A percentile compares a stretch with the other conserved stretches of the same genome.
These are phyloP conservation scores for Phylloboletellus chloephorus DNA, from an alignment of 1,284 basidiomycete genomes.

Conservation along the genomic window DNA sequence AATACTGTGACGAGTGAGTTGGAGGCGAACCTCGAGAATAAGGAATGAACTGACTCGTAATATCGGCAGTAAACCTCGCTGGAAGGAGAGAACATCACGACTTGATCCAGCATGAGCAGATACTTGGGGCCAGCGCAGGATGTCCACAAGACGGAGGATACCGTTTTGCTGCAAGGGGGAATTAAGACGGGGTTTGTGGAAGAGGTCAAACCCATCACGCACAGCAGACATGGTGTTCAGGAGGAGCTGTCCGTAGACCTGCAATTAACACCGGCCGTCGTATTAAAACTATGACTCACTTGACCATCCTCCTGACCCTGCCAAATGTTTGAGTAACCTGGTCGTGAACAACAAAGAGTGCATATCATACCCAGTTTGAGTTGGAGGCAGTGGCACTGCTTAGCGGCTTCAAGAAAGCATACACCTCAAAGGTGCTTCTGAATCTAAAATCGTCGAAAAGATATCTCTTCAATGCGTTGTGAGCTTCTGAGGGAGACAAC, in stretches of 20 bases:
- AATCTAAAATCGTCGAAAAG: slow-evolving; percentile 45
- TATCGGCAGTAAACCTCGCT: slow-evolving; percentile 52
- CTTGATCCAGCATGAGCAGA: slow-evolving; percentile 33
- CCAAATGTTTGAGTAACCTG: background rate
- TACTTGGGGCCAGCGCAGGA: slow-evolving; percentile 48
- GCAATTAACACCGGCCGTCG: slow-evolving; percentile 1
- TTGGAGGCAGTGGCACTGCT: slow-evolving; percentile 46
- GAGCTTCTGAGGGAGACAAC: slow-evolving; percentile 45
- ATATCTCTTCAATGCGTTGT: slow-evolving; percentile 45
- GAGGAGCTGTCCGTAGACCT: slow-evolving; percentile 33
- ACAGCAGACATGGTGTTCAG: slow-evolving; percentile 42
- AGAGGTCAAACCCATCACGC: slow-evolving; percentile 1
- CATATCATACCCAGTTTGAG: slow-evolving; percentile 44
- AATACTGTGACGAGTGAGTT: slow-evolving; percentile 39
- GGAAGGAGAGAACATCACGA: slow-evolving; percentile 48
- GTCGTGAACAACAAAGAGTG: background rate
- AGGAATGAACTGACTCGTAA: slow-evolving; percentile 41
- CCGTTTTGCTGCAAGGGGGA: slow-evolving; percentile 42
- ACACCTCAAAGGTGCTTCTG: slow-evolving; percentile 36
- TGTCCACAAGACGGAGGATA: slow-evolving; percentile 45
- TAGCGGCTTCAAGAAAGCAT: slow-evolving; percentile 46
- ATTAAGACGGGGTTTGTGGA: background rate
- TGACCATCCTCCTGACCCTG: slow-evolving; percentile 52
- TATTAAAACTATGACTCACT: slow-evolving; percentile 29
- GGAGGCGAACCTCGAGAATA: background rate